Evolutionary conservation across 148 eudicot genomes (phyloP).

Genomic region (Rhododendron ferrugineum): DNA sequence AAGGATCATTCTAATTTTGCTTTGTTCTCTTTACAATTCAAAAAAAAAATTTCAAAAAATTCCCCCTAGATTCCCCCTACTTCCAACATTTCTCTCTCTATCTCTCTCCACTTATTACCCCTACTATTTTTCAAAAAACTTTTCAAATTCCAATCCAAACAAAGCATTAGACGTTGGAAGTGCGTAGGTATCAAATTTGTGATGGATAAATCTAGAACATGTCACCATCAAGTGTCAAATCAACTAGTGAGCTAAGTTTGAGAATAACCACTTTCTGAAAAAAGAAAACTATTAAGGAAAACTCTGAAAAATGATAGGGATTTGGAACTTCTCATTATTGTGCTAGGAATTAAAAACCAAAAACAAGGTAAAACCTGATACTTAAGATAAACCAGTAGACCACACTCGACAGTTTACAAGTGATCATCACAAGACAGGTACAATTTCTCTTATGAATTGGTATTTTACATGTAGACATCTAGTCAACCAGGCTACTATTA

Average conservation of each 20-base stretch:
- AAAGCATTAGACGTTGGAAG: neutral
- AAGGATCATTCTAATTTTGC: neutral
- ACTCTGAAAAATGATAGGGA: neutral
- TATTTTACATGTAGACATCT: neutral
- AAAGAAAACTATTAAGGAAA: neutral
- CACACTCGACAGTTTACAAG: neutral
- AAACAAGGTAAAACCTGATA: neutral
- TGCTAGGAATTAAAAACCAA: neutral
- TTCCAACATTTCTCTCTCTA: too few species aligned
- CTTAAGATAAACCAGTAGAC: neutral
- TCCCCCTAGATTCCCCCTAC: too few species aligned
- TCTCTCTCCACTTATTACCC: too few species aligned
- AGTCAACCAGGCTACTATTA: neutral
- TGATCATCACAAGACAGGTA: neutral
- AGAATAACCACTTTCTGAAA: neutral
- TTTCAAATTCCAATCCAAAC: too few species aligned
- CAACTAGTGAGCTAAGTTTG: neutral
- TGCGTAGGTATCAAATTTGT: neutral
- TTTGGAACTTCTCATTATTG: neutral
- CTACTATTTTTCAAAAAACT: too few species aligned
- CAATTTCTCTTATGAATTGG: neutral
- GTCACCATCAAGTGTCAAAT: neutral
- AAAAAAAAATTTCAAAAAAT: too few species aligned
- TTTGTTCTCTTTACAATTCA: too few species aligned
- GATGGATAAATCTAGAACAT: neutral